Base-by-base conservation (phyloP, 441 rosid genomes). In the Flueggea neowawraea region DNA sequence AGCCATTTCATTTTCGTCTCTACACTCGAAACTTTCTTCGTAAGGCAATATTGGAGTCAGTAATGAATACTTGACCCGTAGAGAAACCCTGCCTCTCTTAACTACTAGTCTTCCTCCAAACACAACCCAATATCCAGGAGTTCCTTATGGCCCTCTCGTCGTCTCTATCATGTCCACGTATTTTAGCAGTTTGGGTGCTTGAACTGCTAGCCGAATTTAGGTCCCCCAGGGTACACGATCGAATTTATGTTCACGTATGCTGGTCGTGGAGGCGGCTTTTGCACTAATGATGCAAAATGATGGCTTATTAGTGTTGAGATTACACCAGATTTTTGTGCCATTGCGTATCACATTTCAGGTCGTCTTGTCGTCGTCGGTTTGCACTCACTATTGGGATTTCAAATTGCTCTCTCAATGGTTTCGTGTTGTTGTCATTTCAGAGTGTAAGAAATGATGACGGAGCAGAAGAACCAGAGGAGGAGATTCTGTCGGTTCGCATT, bases 111-210 rank as follows among this genome's bases (percentile, higher is more conserved):
- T 86, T 53, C 98, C 99, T 59, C 99, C 99, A 0, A 98, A 89
- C n/a, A 95, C 95, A 58, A 86, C 91, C 99, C 99, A 95, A 75
- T 95, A 95, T 16, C 99, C 98, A 0, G 99, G 99, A 69, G 80
- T 75, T 68, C 89, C 93, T 64, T 91, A 90, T 1, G 99, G 98
- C 54, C 99, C 99, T 68, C 99, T 78, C 0, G 85, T 66, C 90
- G 89, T 86, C 82, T 91, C 99, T 5, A 91, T 78, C n/a, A 90
- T 85, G 77, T 95, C 99, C 12, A 91, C 95, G 60, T 86, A 83
- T 81, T 90, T 95, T 55, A 90, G 74, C 69, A 88, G 96, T 81
- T 84, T 91, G 0, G 97, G 93, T 12, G 94, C 91, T 77, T 88
- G 99, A n/a, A 80, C 81, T 0, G 98, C 93, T 43, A 82, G n/a